phyloP scores from a whole-genome alignment of 2,329 filamentous ascomycete species.

The Clonostachys rhizophaga region DNA sequence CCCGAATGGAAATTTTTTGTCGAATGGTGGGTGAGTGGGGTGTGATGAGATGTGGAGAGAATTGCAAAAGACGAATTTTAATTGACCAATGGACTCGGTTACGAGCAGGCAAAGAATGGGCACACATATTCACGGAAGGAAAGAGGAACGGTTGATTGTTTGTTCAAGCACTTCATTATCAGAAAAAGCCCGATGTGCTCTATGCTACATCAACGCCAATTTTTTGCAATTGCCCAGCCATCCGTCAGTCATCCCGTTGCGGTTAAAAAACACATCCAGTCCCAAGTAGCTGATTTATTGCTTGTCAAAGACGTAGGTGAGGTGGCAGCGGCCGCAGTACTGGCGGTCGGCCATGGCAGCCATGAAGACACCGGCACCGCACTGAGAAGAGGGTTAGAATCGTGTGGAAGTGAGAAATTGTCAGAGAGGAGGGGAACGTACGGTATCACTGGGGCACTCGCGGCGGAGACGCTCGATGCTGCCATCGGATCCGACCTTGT shows the following conservation, averaged over 20 bases:
- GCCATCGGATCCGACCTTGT: conserved; percentile 99
- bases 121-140: background rate
- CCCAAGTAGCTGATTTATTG: conserved; percentile 33
- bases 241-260: conserved; percentile 2
- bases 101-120: background rate
- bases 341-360: conserved; percentile 99
- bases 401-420: background rate
- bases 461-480: conserved; percentile 99
- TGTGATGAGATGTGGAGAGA: too few relatives aligned
- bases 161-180: background rate
- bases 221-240: background rate
- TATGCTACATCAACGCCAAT: conserved; percentile 26
- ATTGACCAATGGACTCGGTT: too few relatives aligned
- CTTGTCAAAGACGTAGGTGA: conserved; percentile 72
- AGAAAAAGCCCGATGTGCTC: conserved; percentile 5
- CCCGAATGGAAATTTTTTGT: background rate
- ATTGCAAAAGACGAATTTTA: too few relatives aligned
- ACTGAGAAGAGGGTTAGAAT: conserved; percentile 44
- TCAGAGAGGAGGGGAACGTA: conserved; percentile 45
- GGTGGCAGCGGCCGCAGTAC: conserved; percentile 79
- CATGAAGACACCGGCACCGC: conserved; percentile 99
- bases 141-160: background rate
- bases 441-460: conserved; percentile 91
- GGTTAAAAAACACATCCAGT: conserved; percentile 1
- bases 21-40: background rate